These are phyloP conservation scores for Puccinia coronata DNA, from an alignment of 1,284 basidiomycete genomes.

Conservation along the genomic window DNA sequence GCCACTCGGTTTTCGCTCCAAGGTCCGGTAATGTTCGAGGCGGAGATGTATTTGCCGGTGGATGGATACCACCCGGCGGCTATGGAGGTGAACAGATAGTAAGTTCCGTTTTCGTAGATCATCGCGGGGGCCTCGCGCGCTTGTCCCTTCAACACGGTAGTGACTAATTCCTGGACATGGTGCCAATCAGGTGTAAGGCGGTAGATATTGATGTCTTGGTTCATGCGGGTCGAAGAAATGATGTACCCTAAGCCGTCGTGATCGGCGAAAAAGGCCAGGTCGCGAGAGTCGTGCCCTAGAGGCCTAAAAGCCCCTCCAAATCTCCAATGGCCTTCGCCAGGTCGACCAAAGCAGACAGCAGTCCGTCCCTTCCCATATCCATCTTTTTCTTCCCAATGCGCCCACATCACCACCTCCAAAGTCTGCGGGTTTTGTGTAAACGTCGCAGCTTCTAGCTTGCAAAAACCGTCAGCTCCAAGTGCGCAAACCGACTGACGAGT, in stretches of 20 bases:
- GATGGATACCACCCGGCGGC: conserved; percentile 32
- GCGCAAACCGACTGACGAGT: not conserved
- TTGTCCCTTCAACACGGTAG: conserved; percentile 16
- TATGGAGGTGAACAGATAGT: conserved; percentile 19
- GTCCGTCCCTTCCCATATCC: not conserved
- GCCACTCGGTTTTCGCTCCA: conserved; percentile 9
- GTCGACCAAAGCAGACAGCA: not conserved
- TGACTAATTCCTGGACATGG: not conserved
- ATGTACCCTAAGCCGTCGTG: conserved; percentile 4
- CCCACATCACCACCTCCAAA: conserved; percentile 13
- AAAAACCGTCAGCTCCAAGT: not conserved
- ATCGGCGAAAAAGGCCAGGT: conserved; percentile 16
- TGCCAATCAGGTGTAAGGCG: conserved; percentile 1
- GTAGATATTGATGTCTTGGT: conserved; percentile 21
- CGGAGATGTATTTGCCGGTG: conserved; percentile 14
- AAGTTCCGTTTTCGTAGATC: not conserved
- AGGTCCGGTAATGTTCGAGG: not conserved
- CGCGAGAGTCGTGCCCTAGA: not conserved
- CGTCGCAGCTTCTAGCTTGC: conserved; percentile 4
- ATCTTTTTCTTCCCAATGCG: conserved; percentile 17
- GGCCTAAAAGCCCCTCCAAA: conserved; percentile 25
- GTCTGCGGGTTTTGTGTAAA: not conserved
- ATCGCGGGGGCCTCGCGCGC: conserved; percentile 16
- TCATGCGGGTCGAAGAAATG: conserved; percentile 15
- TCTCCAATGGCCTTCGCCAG: not conserved